These are phyloP conservation scores for Yamadazyma kanchanaburiensis DNA, from an alignment of 1,139 yeast genomes.

Conservation along the genomic window DNA sequence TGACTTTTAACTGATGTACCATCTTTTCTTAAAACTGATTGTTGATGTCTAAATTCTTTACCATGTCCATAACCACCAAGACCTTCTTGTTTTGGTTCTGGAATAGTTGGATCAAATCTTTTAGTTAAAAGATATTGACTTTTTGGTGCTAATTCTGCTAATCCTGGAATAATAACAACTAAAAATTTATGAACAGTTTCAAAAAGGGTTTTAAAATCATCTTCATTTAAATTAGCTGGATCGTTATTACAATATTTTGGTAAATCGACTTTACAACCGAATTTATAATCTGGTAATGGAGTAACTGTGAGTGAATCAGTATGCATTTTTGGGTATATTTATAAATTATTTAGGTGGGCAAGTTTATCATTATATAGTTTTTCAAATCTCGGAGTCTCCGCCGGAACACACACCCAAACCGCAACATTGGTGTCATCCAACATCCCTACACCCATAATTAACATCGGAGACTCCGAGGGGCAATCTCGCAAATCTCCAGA, in stretches of 20 bases:
- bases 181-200: conserved; percentile 65
- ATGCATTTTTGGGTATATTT: conserved; percentile 8
- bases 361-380: too few relatives aligned
- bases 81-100: conserved; percentile 38
- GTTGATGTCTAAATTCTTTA: conserved; percentile 74
- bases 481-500: background rate
- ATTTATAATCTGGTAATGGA: conserved; percentile 50
- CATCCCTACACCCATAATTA: background rate
- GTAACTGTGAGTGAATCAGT: conserved; percentile 30
- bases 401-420: too few relatives aligned
- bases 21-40: conserved; percentile 74
- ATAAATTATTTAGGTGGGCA: too few relatives aligned
- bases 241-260: conserved; percentile 67
- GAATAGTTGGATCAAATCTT: conserved; percentile 72
- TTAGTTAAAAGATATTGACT: conserved; percentile 74
- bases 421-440: conserved; percentile 1
- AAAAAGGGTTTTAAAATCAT: conserved; percentile 58
- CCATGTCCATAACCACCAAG: conserved; percentile 77
- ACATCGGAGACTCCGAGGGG: conserved; percentile 2
- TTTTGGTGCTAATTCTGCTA: conserved; percentile 60
- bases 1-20: conserved; percentile 75
- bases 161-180: conserved; percentile 71
- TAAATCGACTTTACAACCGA: conserved; percentile 65
- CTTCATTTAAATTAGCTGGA: conserved; percentile 67
- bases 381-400: conserved; percentile 13